These are phyloP conservation scores for Drechslerella dactyloides DNA, from an alignment of 2,329 filamentous ascomycete species.

Conservation along the genomic window DNA sequence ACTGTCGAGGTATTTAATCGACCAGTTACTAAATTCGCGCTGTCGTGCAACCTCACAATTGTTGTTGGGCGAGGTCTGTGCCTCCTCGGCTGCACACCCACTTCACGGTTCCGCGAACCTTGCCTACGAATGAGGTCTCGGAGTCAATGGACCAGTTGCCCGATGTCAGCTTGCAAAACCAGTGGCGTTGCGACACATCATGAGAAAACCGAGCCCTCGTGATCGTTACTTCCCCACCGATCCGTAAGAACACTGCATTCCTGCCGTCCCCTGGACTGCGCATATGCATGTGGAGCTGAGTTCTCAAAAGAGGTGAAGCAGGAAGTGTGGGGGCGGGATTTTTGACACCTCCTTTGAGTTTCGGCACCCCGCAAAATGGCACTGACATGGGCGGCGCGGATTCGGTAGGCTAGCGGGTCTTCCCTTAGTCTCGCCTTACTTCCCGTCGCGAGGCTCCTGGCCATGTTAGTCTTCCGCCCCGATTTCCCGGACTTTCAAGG, in stretches of 20 bases:
- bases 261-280: neutral
- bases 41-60: conserved; percentile 15
- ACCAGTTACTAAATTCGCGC: conserved; percentile 25
- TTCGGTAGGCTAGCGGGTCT: conserved; percentile 1
- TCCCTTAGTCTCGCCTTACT: conserved; percentile 6
- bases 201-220: conserved; percentile 1
- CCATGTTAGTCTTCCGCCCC: neutral
- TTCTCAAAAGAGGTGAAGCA: neutral
- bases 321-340: conserved; percentile 12
- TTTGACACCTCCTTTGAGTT: conserved; percentile 3
- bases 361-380: conserved; percentile 6
- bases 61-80: neutral
- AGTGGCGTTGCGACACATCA: conserved; percentile 49
- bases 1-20: conserved; percentile 26
- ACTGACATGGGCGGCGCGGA: neutral
- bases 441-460: conserved; percentile 1
- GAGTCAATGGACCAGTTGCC: neutral
- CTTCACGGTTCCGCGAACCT: neutral
- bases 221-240: neutral
- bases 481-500: neutral
- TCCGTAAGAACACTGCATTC: neutral
- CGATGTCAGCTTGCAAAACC: conserved; percentile 13
- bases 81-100: conserved; percentile 4
- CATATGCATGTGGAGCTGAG: conserved; percentile 1
- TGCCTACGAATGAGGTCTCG: neutral